A percentile compares a stretch with the other conserved stretches of the same genome.
Conservation (phyloP, 108 stramenopile genomes). For the Pseudonitzschia multiseries region DNA sequence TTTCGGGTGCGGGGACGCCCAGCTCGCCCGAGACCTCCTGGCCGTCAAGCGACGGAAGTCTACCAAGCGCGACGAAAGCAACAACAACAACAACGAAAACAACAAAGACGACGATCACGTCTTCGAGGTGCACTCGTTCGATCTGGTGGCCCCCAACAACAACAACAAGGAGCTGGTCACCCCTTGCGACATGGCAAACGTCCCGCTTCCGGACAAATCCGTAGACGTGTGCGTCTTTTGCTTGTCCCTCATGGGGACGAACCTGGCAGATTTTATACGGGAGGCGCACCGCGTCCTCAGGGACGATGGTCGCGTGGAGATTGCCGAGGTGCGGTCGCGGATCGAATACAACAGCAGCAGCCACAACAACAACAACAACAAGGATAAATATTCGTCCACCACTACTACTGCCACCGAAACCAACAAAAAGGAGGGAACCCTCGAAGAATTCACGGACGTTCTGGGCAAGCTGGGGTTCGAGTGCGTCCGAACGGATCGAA, state of each 20-base stretch:
- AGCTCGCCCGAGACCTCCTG: constrained; percentile 76
- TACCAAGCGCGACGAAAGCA: constrained; percentile 10
- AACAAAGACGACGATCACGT: background rate
- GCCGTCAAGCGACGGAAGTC: constrained; percentile 26
- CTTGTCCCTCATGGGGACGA: constrained; percentile 97
- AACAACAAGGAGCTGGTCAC: constrained; percentile 88
- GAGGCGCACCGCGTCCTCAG: constrained; percentile 93
- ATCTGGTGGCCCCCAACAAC: constrained; percentile 90
- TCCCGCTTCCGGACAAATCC: constrained; percentile 78
- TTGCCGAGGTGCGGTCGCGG: constrained; percentile 94
- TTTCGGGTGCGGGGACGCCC: constrained; percentile 99
- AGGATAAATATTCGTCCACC: constrained; percentile 12
- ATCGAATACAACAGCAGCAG: constrained; percentile 73
- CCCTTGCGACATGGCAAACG: constrained; percentile 95
- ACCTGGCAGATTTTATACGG: constrained; percentile 89
- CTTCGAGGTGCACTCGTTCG: constrained; percentile 92
- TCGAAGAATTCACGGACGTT: constrained; percentile 63
- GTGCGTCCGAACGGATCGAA: constrained; percentile 62
- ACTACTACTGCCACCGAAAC: background rate
- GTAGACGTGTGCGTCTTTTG: constrained; percentile 96
- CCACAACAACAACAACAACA: constrained; percentile 12
- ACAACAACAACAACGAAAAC: background rate
- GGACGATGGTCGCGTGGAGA: constrained; percentile 77
- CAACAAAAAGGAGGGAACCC: constrained; percentile 36
- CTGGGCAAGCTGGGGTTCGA: constrained; percentile 77